A percentile compares a stretch with the other conserved stretches of the same genome.
These are phyloP conservation scores for Trametes punicea DNA, from an alignment of 768 basidiomycete species.

Conservation along the genomic window DNA sequence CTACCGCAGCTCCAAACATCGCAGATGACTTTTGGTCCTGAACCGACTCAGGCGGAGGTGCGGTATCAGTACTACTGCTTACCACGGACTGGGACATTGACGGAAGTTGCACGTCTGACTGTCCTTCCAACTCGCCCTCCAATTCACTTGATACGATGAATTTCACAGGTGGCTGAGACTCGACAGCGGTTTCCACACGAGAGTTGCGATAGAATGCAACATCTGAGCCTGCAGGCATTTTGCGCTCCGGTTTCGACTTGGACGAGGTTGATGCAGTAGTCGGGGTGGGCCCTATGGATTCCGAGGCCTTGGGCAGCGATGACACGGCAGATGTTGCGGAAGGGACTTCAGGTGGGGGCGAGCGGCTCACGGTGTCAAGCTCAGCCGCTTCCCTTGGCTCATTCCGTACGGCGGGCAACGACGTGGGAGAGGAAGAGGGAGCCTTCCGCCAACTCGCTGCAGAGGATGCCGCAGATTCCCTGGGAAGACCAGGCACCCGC, in stretches of 20 bases:
- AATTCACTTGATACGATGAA: conserved; percentile 82
- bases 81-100: background rate
- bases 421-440: conserved; percentile 18
- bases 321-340: conserved; percentile 23
- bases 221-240: conserved; percentile 67
- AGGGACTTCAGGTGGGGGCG: conserved; percentile 57
- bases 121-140: conserved; percentile 34
- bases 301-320: background rate
- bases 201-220: conserved; percentile 74
- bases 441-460: conserved; percentile 40
- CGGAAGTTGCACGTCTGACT: no score
- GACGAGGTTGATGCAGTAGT: conserved; percentile 34
- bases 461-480: conserved; percentile 28
- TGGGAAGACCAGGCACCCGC: conserved; percentile 4
- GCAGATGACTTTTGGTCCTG: background rate
- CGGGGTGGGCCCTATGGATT: background rate
- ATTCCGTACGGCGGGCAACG: conserved; percentile 16
- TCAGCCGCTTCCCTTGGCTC: conserved; percentile 8
- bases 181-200: conserved; percentile 47
- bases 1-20: background rate
- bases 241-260: conserved; percentile 57
- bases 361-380: conserved; percentile 60
- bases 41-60: no score
- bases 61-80: background rate
- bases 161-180: conserved; percentile 51